A percentile compares a stretch with the other conserved stretches of the same genome.
These are phyloP conservation scores for Pseudotulostoma volvatum DNA, from an alignment of 495 filamentous ascomycete genomes.

Conservation along the genomic window DNA sequence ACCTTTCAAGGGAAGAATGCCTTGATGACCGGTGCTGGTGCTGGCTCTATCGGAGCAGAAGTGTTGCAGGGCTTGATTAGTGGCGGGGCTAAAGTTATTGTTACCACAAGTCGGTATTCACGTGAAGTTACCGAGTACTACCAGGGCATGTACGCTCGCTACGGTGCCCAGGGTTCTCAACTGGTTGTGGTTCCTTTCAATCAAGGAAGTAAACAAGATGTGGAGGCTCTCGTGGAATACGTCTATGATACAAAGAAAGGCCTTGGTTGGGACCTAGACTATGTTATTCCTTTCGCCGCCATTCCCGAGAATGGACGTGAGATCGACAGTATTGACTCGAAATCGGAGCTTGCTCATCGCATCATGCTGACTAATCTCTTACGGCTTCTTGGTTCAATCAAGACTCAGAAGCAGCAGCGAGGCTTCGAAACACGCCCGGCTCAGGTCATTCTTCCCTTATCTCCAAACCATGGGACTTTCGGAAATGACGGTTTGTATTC, in stretches of 20 bases:
- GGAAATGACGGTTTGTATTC: slow-evolving; percentile 97
- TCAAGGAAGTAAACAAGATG: slow-evolving; percentile 94
- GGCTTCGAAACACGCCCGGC: slow-evolving; percentile 91
- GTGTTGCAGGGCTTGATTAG: slow-evolving; percentile 93
- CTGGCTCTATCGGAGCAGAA: slow-evolving; percentile 96
- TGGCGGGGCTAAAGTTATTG: slow-evolving; percentile 87
- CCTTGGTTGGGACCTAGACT: slow-evolving; percentile 95
- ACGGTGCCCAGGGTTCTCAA: slow-evolving; percentile 84
- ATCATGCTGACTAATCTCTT: slow-evolving; percentile 98
- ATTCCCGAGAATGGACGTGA: slow-evolving; percentile 96
- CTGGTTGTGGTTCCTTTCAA: slow-evolving; percentile 98
- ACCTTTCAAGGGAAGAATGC: slow-evolving; percentile 91
- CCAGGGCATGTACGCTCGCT: slow-evolving; percentile 93
- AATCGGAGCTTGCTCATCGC: slow-evolving; percentile 93
- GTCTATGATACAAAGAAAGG: slow-evolving; percentile 96
- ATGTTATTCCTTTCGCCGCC: slow-evolving; percentile 88
- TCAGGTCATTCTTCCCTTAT: slow-evolving; percentile 88
- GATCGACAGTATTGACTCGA: slow-evolving; percentile 93
- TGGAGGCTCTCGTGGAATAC: slow-evolving; percentile 82
- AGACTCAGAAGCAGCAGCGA: slow-evolving; percentile 68
- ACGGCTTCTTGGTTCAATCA: slow-evolving; percentile 77
- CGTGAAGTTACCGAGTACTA: slow-evolving; percentile 98
- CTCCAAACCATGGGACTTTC: slow-evolving; percentile 96
- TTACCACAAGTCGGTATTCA: slow-evolving; percentile 92
- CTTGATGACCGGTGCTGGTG: slow-evolving; percentile 96